Evolutionary conservation across 495 filamentous ascomycete genomes (phyloP).

Genomic region (Cercophora scortea): DNA sequence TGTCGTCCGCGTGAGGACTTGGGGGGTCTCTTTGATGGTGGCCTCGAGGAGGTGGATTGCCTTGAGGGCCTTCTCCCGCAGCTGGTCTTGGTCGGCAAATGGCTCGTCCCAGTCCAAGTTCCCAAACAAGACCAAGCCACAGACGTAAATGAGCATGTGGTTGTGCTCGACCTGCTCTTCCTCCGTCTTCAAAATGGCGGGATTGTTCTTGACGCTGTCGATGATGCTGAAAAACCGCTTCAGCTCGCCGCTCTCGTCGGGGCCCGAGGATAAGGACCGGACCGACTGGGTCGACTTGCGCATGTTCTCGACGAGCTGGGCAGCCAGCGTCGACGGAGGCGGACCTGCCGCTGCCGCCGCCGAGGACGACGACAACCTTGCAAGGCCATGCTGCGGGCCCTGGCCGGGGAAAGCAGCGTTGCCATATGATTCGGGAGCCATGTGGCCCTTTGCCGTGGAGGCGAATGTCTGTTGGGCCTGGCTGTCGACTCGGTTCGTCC

Average conservation of each 20-base stretch:
- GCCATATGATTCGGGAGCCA: constrained; percentile 14
- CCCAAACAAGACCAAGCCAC: constrained; percentile 73
- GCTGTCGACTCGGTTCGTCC: not conserved
- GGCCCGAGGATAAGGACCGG: constrained; percentile 1
- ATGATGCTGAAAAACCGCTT: constrained; percentile 32
- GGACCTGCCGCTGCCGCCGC: constrained; percentile 14
- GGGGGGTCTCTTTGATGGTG: constrained; percentile 66
- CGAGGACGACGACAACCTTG: not conserved
- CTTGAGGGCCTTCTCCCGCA: constrained; percentile 59
- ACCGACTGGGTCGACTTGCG: constrained; percentile 31
- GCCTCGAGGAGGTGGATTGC: constrained; percentile 57
- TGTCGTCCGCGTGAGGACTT: constrained; percentile 50
- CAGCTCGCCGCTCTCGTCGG: constrained; percentile 36
- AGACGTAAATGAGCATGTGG: constrained; percentile 74
- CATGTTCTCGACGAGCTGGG: constrained; percentile 54
- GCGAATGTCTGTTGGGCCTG: not conserved
- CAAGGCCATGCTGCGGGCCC: constrained; percentile 1
- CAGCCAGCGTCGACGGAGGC: constrained; percentile 63
- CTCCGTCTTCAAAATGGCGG: constrained; percentile 31
- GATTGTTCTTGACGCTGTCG: constrained; percentile 34
- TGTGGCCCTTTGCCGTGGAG: constrained; percentile 7
- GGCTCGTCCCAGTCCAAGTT: constrained; percentile 52
- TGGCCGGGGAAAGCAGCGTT: constrained; percentile 7
- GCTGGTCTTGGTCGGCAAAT: constrained; percentile 42
- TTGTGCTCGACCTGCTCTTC: constrained; percentile 66